These are phyloP conservation scores for Diaporthe sp. DNA, from an alignment of 2,329 filamentous ascomycete species.

Conservation along the genomic window DNA sequence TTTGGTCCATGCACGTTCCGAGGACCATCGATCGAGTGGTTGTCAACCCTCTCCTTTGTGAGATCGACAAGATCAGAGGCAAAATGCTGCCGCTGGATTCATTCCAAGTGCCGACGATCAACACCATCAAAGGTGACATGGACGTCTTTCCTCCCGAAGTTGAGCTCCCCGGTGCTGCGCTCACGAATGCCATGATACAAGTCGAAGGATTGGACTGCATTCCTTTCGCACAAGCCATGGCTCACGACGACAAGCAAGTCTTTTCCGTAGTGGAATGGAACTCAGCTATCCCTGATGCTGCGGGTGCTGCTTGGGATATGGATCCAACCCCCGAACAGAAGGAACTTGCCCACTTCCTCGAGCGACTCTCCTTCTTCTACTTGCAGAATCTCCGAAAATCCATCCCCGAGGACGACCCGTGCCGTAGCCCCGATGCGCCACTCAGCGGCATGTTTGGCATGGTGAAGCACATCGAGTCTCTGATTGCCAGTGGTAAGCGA, in stretches of 20 bases:
- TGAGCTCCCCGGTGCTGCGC: background rate
- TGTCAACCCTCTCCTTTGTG: background rate
- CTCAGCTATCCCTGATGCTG: background rate
- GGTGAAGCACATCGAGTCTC: background rate
- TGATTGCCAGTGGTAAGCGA: background rate
- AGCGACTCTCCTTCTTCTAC: background rate
- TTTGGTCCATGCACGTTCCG: background rate
- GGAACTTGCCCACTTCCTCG: background rate
- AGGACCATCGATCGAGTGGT: background rate
- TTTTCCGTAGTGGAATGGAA: background rate
- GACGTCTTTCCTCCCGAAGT: constrained; percentile 7
- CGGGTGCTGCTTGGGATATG: background rate
- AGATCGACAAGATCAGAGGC: background rate
- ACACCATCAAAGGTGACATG: constrained; percentile 15
- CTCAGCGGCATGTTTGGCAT: background rate
- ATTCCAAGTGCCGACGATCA: background rate
- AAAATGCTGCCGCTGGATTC: background rate
- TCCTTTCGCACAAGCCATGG: background rate
- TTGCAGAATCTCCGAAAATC: background rate
- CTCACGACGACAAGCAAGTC: background rate
- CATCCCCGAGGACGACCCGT: background rate
- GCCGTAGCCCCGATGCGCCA: background rate
- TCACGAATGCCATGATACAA: background rate
- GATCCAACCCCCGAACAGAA: background rate
- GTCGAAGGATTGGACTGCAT: background rate